Percentiles rank a stretch among this genome's conserved stretches.
phyloP scores from a whole-genome alignment of 352 stramenopile genomes.

The Peronospora destructor region DNA sequence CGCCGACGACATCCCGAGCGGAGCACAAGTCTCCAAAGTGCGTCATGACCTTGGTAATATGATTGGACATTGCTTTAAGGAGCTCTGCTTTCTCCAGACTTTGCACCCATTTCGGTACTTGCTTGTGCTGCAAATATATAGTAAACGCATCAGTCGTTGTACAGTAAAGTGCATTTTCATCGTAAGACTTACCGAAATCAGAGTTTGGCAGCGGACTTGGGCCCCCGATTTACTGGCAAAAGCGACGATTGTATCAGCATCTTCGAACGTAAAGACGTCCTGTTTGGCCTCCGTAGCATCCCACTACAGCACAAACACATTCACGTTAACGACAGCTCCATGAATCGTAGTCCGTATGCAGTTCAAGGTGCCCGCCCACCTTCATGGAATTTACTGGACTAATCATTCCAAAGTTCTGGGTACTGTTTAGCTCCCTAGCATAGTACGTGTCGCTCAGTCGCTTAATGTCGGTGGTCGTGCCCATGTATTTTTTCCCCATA shows the following conservation, averaged over 20 bases:
- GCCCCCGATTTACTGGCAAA: constrained; percentile 24
- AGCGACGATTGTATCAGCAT: constrained; percentile 26
- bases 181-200: constrained; percentile 26
- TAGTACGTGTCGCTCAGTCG: constrained; percentile 24
- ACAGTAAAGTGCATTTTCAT: background rate
- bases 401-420: constrained; percentile 29
- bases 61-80: constrained; percentile 25
- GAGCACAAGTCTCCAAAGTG: constrained; percentile 29
- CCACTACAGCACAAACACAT: constrained; percentile 16
- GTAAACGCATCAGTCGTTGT: background rate
- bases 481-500: constrained; percentile 23
- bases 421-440: constrained; percentile 18
- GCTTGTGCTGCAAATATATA: constrained; percentile 20
- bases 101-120: constrained; percentile 33
- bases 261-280: constrained; percentile 23
- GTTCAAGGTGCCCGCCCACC: no score
- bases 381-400: constrained; percentile 27
- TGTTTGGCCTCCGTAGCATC: constrained; percentile 22
- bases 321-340: background rate
- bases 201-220: constrained; percentile 23
- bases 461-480: constrained; percentile 30
- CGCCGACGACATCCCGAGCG: constrained; percentile 24
- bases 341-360: no score
- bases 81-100: constrained; percentile 25
- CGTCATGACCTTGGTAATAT: constrained; percentile 30